These are phyloP conservation scores for Phytopythium aichiense DNA, from an alignment of 352 stramenopile species.

Conservation along the genomic window DNA sequence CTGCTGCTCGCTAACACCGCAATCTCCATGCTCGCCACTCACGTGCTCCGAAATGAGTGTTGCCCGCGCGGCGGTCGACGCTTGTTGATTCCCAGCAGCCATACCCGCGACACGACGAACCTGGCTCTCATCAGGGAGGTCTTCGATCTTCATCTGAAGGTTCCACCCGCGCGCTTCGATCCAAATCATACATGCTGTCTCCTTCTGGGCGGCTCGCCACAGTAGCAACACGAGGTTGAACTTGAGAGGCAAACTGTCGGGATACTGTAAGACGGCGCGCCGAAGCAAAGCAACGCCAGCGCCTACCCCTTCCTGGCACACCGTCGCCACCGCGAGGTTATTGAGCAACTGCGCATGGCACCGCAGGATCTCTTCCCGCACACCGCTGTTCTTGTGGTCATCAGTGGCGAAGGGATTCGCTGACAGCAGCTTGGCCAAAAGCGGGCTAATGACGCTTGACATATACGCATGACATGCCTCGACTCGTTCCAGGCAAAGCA, in stretches of 20 bases:
- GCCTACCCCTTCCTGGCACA: slow-evolving; percentile 35
- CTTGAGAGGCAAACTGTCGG: slow-evolving; percentile 30
- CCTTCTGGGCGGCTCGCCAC: slow-evolving; percentile 46
- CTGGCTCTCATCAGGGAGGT: slow-evolving; percentile 15
- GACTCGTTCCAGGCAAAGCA: slow-evolving; percentile 73
- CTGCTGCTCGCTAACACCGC: slow-evolving; percentile 37
- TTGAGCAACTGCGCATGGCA: slow-evolving; percentile 66
- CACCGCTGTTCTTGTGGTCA: neutral
- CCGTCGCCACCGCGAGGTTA: slow-evolving; percentile 59
- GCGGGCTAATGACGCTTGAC: slow-evolving; percentile 23
- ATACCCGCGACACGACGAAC: slow-evolving; percentile 16
- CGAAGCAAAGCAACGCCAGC: slow-evolving; percentile 40
- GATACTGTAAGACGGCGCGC: slow-evolving; percentile 38
- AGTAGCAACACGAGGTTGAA: slow-evolving; percentile 82
- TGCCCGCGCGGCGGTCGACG: slow-evolving; percentile 15
- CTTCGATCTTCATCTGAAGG: slow-evolving; percentile 23
- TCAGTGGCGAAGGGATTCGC: neutral
- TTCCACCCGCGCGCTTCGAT: slow-evolving; percentile 57
- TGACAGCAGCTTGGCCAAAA: slow-evolving; percentile 12
- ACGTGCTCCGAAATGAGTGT: slow-evolving; percentile 44
- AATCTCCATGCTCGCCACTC: slow-evolving; percentile 11
- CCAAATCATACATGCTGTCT: slow-evolving; percentile 59
- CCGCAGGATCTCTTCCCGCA: slow-evolving; percentile 20
- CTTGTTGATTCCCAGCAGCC: slow-evolving; percentile 15
- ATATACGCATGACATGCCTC: slow-evolving; percentile 50